Evolutionary conservation across 192 early-diverging fungal species (phyloP).

Genomic region (Irineochytrium annulatum): DNA sequence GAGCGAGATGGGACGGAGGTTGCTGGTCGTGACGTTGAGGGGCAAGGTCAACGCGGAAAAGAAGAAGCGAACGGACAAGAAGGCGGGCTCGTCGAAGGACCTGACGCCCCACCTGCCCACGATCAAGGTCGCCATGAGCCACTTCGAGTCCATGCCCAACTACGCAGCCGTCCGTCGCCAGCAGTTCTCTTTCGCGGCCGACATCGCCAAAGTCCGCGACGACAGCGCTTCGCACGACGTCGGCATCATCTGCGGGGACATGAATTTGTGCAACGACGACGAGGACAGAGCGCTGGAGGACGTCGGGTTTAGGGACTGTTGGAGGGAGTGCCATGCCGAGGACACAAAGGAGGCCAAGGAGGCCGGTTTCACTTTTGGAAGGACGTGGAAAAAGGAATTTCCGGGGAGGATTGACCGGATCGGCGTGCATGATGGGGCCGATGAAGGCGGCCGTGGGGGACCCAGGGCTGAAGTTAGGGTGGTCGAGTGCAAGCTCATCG

Average conservation of each 20-base stretch:
- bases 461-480: not conserved
- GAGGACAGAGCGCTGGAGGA: not conserved
- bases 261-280: not conserved
- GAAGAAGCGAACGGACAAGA: no score
- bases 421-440: not conserved
- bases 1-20: not conserved
- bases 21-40: not conserved
- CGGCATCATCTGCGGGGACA: not conserved
- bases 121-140: not conserved
- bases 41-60: no score
- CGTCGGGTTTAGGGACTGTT: not conserved
- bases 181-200: not conserved
- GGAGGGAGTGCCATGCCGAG: not conserved
- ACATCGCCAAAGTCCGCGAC: not conserved
- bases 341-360: not conserved
- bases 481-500: not conserved
- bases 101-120: not conserved
- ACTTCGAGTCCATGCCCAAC: slow-evolving; percentile 6
- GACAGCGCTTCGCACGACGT: not conserved
- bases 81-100: no score
- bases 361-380: not conserved
- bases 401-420: not conserved
- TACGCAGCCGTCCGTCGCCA: not conserved
- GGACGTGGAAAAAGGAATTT: not conserved
- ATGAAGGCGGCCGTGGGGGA: no score